Base-by-base conservation (phyloP, 2,329 filamentous ascomycete species). In the Torrubiella hemipterigena region DNA sequence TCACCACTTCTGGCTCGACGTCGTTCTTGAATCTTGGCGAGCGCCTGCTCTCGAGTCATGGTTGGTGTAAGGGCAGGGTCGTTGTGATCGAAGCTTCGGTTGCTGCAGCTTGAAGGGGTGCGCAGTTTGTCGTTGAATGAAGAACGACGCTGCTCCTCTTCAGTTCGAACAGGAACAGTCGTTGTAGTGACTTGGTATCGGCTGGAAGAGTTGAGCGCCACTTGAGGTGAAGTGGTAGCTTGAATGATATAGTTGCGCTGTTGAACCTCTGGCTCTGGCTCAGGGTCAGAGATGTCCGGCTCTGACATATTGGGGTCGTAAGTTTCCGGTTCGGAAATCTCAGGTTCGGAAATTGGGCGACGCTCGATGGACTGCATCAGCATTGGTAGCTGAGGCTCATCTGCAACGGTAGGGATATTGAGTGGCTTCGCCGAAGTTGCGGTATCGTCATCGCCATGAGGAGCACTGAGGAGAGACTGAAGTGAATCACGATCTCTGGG, bases 21-120 rank as follows among this genome's bases (percentile, higher is more conserved):
- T 17, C 82, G 66, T 55, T 83, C 77, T 32, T 76, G 68, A 42
- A 89, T 87, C 49, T 78, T 74, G 33, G 78, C 78, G 12, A 89
- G 65, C 4, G 81, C 81, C 52, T 85, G 67, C 51, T 85, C 82
- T 32, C 82, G 67, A 17, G 73, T 73, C 69, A 79, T 75, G 23
- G 74, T 79, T 5, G 73, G 72, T 25, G 68, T 76, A 37, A 78
- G 50, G 8, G 72, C 72, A 14, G 70, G 69, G 47, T 75, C 68
- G 37, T 55, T 67, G 24, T 59, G 47, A 48, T 74, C 69, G 42
- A 73, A 74, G 32, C 51, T 56, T 31, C 42, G 49, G 34, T 42
- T 51, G 40, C 52, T 56, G 28, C 48, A 51, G 26, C 46, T 50
- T 4, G 57, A 63, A 2, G 63, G 63, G 1, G 63, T 67, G 30